phyloP scores from a whole-genome alignment of 2,329 filamentous ascomycete species.

The Acarospora socialis region DNA sequence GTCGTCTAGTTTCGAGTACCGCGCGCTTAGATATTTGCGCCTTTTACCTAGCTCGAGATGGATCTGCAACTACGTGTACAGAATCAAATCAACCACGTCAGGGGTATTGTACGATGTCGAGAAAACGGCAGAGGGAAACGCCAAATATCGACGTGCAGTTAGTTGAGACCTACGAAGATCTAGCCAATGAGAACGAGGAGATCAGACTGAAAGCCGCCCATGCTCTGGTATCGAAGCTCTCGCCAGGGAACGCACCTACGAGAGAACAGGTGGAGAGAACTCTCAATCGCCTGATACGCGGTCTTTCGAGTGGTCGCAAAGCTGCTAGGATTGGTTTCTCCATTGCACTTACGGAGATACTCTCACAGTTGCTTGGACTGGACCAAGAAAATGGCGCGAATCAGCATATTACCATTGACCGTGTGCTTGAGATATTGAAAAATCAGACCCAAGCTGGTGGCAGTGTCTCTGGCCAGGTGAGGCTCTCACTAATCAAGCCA shows the following conservation, averaged over 20 bases:
- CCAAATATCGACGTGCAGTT: constrained; percentile 31
- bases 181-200: constrained; percentile 32
- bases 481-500: constrained; percentile 10
- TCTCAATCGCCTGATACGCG: constrained; percentile 59
- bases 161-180: constrained; percentile 35
- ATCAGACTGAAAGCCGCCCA: constrained; percentile 32
- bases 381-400: constrained; percentile 25
- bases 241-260: constrained; percentile 24
- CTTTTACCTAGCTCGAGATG: no score
- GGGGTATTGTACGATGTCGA: constrained; percentile 16
- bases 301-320: constrained; percentile 80
- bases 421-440: constrained; percentile 37
- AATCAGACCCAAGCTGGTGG: constrained; percentile 37
- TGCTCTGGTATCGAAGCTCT: constrained; percentile 30
- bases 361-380: constrained; percentile 52
- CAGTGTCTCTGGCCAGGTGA: constrained; percentile 39
- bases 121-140: constrained; percentile 28
- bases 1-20: no score
- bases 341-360: constrained; percentile 68
- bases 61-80: no score
- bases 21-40: no score
- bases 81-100: no score
- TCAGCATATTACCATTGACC: constrained; percentile 25
- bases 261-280: constrained; percentile 28
- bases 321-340: constrained; percentile 81